These are phyloP conservation scores for Primulina tabacum DNA, from an alignment of 257 asterid genomes.

Conservation along the genomic window DNA sequence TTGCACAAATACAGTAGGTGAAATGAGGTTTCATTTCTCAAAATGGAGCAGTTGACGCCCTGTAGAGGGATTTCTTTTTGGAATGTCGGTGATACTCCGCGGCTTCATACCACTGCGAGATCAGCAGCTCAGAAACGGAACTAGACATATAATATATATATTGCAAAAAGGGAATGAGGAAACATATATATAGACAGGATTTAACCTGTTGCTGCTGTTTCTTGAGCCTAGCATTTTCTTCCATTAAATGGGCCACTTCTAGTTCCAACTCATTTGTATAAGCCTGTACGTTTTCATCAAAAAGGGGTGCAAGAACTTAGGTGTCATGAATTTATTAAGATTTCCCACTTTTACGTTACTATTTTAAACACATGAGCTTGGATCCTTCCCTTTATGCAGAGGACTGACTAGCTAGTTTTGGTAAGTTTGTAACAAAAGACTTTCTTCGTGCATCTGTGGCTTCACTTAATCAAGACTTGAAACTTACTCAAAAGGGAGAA, in stretches of 20 bases:
- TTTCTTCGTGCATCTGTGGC: too few species aligned
- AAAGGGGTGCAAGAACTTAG: too few species aligned
- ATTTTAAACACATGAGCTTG: neutral
- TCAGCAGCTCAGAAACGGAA: neutral
- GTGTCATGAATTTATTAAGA: too few species aligned
- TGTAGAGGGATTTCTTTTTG: neutral
- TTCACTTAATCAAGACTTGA: too few species aligned
- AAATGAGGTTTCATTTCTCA: neutral
- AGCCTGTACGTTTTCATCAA: constrained; percentile 24
- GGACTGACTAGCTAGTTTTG: too few species aligned
- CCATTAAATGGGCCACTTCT: constrained; percentile 27
- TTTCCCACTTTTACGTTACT: too few species aligned
- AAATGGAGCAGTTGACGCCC: constrained; percentile 9
- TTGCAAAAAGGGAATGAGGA: neutral
- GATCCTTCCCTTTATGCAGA: neutral
- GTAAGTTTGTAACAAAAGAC: too few species aligned
- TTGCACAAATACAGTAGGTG: neutral
- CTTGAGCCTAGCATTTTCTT: constrained; percentile 41
- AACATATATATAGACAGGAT: too few species aligned
- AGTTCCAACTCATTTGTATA: constrained; percentile 33
- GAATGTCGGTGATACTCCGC: neutral
- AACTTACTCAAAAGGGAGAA: neutral
- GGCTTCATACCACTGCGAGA: neutral
- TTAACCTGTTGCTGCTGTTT: constrained; percentile 39
- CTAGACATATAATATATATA: neutral